Conservation (phyloP, 345 rosid species). For the Lepidium didymum region DNA sequence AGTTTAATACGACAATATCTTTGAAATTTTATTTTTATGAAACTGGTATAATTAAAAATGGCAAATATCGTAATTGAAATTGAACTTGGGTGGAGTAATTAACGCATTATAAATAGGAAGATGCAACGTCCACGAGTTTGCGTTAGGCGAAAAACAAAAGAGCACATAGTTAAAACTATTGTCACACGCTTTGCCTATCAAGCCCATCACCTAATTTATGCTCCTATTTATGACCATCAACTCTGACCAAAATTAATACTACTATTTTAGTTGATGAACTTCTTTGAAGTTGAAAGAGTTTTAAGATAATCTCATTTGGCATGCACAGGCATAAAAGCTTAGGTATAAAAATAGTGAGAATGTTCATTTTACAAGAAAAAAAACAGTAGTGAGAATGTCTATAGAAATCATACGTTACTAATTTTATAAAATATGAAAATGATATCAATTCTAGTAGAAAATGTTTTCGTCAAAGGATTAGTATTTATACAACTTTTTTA, state of each 20-base stretch:
- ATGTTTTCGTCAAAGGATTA: too few relatives aligned
- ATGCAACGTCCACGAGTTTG: constrained; percentile 27
- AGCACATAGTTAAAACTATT: not conserved
- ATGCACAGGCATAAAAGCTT: too few relatives aligned
- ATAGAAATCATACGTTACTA: not conserved
- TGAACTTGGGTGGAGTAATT: constrained; percentile 16
- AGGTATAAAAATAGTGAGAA: too few relatives aligned
- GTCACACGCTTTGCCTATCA: constrained; percentile 22
- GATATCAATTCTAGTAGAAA: not conserved
- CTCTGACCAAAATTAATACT: not conserved
- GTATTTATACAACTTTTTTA: too few relatives aligned
- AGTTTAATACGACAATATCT: not conserved
- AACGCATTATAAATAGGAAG: constrained; percentile 19
- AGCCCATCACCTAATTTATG: constrained; percentile 9
- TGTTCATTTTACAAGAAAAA: too few relatives aligned
- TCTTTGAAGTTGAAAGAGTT: not conserved
- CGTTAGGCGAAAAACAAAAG: constrained; percentile 12
- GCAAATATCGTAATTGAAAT: not conserved
- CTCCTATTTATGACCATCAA: not conserved
- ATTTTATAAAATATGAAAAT: not conserved
- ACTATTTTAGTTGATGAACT: not conserved
- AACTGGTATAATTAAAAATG: not conserved
- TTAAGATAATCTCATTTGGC: not conserved
- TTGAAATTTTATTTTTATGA: too few relatives aligned
- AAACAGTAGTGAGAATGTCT: too few relatives aligned